These are phyloP conservation scores for Astragalus glycyphyllos DNA, from an alignment of 306 rosid species.

Conservation along the genomic window DNA sequence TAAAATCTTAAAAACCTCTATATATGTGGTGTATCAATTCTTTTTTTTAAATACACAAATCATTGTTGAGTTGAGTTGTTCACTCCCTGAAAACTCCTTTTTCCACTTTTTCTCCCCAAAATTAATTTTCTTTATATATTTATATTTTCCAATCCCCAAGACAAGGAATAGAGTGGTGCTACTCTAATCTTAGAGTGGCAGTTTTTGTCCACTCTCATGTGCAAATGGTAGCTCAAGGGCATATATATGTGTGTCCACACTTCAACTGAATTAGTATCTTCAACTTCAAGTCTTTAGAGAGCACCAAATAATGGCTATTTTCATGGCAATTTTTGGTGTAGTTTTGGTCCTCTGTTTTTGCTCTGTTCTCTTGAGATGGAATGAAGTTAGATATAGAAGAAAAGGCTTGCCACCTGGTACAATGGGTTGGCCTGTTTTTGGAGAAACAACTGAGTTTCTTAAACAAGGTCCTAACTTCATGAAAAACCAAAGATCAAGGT, in stretches of 20 bases:
- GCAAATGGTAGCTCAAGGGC: slow-evolving; percentile 55
- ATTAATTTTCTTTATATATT: neutral
- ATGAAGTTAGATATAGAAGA: slow-evolving; percentile 68
- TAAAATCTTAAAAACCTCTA: slow-evolving; percentile 31
- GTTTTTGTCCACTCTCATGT: slow-evolving; percentile 55
- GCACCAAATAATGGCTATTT: slow-evolving; percentile 84
- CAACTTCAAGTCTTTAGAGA: slow-evolving; percentile 39
- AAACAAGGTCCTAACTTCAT: slow-evolving; percentile 97
- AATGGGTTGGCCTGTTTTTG: slow-evolving; percentile 99
- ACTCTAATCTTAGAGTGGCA: slow-evolving; percentile 59
- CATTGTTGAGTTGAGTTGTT: slow-evolving; percentile 41
- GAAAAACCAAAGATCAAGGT: slow-evolving; percentile 93
- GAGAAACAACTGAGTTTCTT: slow-evolving; percentile 97
- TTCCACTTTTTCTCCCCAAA: slow-evolving; percentile 12
- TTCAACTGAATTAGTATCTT: slow-evolving; percentile 38
- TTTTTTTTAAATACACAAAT: slow-evolving; percentile 16
- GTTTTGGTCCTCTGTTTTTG: slow-evolving; percentile 76
- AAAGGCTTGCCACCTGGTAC: slow-evolving; percentile 94
- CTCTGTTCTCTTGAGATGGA: slow-evolving; percentile 88
- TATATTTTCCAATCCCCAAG: slow-evolving; percentile 36
- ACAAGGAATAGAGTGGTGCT: slow-evolving; percentile 67
- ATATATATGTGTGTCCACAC: slow-evolving; percentile 62
- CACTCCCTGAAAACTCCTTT: slow-evolving; percentile 39
- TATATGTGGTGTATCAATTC: neutral
- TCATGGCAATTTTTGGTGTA: slow-evolving; percentile 49